Evolutionary conservation across 768 basidiomycete genomes (phyloP), one percentile per base, ranked within the genome.

Genomic region (Lyophyllum semitale): DNA sequence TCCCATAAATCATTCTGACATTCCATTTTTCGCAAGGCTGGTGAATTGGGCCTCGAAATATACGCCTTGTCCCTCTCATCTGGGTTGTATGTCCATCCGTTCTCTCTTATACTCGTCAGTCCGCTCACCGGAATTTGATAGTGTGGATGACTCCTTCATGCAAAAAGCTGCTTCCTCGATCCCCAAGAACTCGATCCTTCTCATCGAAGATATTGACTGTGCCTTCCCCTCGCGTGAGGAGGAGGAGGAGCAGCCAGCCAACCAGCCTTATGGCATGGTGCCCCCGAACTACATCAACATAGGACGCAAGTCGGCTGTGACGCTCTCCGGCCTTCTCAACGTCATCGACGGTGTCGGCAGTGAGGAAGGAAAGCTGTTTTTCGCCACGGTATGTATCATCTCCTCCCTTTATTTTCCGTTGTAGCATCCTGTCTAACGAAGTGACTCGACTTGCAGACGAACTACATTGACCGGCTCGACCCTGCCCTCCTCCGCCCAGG

Each of bases 1-100:
- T 9, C 37, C 8, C 33, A n/a, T n/a, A n/a, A 18, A 38, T 38
- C 15, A 38, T 2, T 2, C 37, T 49, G 55, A 29, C 41, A 42
- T 22, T 43, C 18, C 6, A 35, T n/a, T 12, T 23, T 25, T 11
- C 8, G 3, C 6, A 37, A 76, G 74, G 78, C 79, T 6, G 79
- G 80, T 6, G 90, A 91, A 66, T 75, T 95, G 9, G 83, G 85
- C 4, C 77, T 96, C n/a, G 91, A 95, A 68, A 93, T 96, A 51
- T 95, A 91, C 63, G 72, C 80, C 1, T 62, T 86, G 13, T 82
- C 82, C 0, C 68, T 85, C 0, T 74, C 81, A 0, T 75, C 81
- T 17, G 65, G 69, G 40, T 75, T 74, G 81, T 84, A 63, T 32
- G 77, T 68, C 23, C 44, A 40, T 29, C 37, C n/a, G 37, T 22